Evolutionary conservation across 2,329 filamentous ascomycete genomes (phyloP).

Genomic region (Hypomyces perniciosus): DNA sequence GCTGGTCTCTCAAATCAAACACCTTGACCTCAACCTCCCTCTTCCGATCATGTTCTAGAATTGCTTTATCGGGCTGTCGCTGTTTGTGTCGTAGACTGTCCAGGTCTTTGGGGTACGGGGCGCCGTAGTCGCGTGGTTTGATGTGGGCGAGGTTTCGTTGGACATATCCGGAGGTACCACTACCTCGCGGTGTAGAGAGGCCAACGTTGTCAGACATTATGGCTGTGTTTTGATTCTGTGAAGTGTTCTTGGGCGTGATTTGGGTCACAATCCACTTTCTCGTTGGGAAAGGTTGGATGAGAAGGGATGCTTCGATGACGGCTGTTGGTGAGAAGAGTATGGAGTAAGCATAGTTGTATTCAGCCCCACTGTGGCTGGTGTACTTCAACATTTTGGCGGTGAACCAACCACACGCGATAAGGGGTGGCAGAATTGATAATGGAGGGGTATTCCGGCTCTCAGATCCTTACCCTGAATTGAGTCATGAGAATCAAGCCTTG

Average conservation of each 20-base stretch:
- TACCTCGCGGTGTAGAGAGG: constrained; percentile 87
- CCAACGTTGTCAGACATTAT: constrained; percentile 95
- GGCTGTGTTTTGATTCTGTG: not conserved
- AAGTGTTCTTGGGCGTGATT: not conserved
- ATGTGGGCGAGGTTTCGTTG: constrained; percentile 92
- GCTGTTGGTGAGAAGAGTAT: not conserved
- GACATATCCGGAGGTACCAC: constrained; percentile 94
- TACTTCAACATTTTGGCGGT: not conserved
- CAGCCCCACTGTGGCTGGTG: not conserved
- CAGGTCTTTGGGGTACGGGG: constrained; percentile 69
- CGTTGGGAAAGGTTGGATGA: not conserved
- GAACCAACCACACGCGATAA: constrained; percentile 7
- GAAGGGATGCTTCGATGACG: too few species aligned
- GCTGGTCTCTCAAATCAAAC: constrained; percentile 77
- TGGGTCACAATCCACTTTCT: not conserved
- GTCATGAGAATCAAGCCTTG: constrained; percentile 4
- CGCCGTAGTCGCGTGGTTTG: constrained; percentile 70
- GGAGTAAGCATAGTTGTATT: not conserved
- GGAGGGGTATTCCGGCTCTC: constrained; percentile 15
- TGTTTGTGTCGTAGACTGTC: constrained; percentile 67
- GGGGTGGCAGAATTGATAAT: constrained; percentile 22
- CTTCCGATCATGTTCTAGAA: constrained; percentile 89
- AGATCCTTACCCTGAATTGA: constrained; percentile 5
- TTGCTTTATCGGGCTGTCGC: constrained; percentile 83
- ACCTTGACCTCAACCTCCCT: constrained; percentile 90